phyloP scores from a whole-genome alignment of 305 asterid species.

The Ilex paraguariensis region DNA sequence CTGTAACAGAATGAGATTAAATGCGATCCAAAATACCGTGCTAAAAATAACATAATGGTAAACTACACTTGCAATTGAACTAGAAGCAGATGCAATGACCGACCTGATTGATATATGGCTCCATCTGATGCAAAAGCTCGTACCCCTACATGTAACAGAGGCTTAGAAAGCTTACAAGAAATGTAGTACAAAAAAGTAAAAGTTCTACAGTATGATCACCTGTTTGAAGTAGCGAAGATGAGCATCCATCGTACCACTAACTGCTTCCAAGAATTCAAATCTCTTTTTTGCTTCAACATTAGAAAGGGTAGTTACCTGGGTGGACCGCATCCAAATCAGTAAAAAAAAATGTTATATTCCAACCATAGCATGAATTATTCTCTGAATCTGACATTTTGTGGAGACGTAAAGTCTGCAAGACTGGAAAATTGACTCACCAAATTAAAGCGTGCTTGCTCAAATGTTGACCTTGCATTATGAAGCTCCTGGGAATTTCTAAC shows the following conservation, averaged over 20 bases:
- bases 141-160: conserved; percentile 64
- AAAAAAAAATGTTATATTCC: neutral
- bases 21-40: too few species aligned
- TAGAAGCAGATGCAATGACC: conserved; percentile 1
- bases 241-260: conserved; percentile 97
- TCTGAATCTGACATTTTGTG: conserved; percentile 6
- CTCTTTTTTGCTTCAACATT: conserved; percentile 95
- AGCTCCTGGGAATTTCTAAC: conserved; percentile 66
- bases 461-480: conserved; percentile 83
- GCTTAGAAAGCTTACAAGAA: conserved; percentile 17
- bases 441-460: conserved; percentile 97
- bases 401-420: conserved; percentile 1
- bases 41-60: neutral
- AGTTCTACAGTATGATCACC: conserved; percentile 35
- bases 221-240: conserved; percentile 99
- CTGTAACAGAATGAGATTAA: too few species aligned
- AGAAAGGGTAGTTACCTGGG: conserved; percentile 88
- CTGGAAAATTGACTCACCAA: conserved; percentile 46
- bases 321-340: conserved; percentile 20
- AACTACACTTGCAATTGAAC: too few species aligned
- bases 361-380: neutral
- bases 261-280: conserved; percentile 98
- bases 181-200: conserved; percentile 9
- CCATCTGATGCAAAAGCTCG: conserved; percentile 99
- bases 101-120: conserved; percentile 99